A percentile compares a stretch with the other conserved stretches of the same genome.
These are phyloP conservation scores for Aquilaria sinensis DNA, from an alignment of 345 rosid genomes.

Conservation along the genomic window DNA sequence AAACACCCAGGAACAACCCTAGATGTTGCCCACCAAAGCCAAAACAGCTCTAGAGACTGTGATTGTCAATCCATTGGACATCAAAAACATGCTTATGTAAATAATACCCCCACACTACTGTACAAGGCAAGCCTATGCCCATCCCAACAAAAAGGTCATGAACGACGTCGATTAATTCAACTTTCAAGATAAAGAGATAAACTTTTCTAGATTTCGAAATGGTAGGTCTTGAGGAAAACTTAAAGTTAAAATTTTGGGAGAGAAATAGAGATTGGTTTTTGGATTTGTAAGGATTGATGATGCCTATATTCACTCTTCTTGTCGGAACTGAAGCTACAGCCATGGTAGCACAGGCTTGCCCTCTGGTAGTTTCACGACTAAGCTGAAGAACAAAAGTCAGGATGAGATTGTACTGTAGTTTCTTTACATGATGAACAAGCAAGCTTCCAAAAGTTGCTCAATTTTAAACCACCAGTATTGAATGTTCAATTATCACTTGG, in stretches of 20 bases:
- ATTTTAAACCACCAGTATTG: conserved; percentile 20
- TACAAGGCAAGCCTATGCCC: conserved; percentile 95
- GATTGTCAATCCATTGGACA: conserved; percentile 58
- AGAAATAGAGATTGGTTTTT: conserved; percentile 51
- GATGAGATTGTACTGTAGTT: no score
- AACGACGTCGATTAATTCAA: conserved; percentile 48
- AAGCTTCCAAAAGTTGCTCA: conserved; percentile 5
- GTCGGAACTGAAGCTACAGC: conserved; percentile 63
- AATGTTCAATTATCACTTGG: neutral
- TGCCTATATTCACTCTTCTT: conserved; percentile 34
- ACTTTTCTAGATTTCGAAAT: conserved; percentile 23
- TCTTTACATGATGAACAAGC: neutral
- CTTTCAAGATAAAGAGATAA: conserved; percentile 33
- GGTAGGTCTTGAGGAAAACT: conserved; percentile 21
- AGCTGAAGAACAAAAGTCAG: no score
- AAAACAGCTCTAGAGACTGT: conserved; percentile 74
- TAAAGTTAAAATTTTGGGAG: conserved; percentile 52
- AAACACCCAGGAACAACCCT: conserved; percentile 98
- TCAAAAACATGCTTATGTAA: conserved; percentile 88
- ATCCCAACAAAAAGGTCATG: conserved; percentile 75
- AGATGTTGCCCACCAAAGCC: conserved; percentile 96
- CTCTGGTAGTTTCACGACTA: neutral
- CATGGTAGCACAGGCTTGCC: conserved; percentile 5
- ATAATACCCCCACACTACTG: conserved; percentile 97
- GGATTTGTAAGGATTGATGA: conserved; percentile 31